Percentiles rank a stretch among this genome's conserved stretches.
phyloP scores from a whole-genome alignment of 257 asterid species.

The Solanum paucissectum region DNA sequence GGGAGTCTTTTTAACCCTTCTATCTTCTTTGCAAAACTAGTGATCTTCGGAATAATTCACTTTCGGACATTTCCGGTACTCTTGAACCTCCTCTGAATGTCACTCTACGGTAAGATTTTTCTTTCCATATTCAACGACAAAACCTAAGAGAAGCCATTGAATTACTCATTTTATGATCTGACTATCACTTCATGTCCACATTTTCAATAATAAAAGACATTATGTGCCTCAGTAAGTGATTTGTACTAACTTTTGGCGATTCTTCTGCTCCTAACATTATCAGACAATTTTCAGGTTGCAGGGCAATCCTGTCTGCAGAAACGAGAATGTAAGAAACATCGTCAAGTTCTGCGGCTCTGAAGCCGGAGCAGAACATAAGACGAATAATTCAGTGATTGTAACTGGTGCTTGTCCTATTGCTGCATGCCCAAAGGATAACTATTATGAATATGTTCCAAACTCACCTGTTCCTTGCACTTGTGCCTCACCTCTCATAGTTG shows the following conservation, averaged over 20 bases:
- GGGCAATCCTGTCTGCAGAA: conserved; percentile 68
- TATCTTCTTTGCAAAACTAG: conserved; percentile 28
- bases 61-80: conserved; percentile 49
- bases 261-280: not conserved
- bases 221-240: not conserved
- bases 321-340: conserved; percentile 8
- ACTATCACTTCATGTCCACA: not conserved
- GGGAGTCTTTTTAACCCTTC: not conserved
- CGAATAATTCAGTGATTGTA: conserved; percentile 6
- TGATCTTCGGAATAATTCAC: conserved; percentile 56
- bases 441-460: conserved; percentile 29
- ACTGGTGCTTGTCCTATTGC: conserved; percentile 24
- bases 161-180: not conserved
- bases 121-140: not conserved
- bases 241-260: not conserved
- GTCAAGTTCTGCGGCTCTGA: conserved; percentile 49
- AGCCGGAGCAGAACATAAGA: conserved; percentile 20
- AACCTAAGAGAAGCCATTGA: not conserved
- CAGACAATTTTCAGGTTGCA: conserved; percentile 34
- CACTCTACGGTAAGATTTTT: conserved; percentile 55
- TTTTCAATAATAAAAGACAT: not conserved
- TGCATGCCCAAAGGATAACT: conserved; percentile 42
- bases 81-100: conserved; percentile 32
- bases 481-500: conserved; percentile 68
- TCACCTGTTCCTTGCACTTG: conserved; percentile 70